A percentile compares a stretch with the other conserved stretches of the same genome.
phyloP scores from a whole-genome alignment of 164 flowering plant genomes.

The Stephania japonica region DNA sequence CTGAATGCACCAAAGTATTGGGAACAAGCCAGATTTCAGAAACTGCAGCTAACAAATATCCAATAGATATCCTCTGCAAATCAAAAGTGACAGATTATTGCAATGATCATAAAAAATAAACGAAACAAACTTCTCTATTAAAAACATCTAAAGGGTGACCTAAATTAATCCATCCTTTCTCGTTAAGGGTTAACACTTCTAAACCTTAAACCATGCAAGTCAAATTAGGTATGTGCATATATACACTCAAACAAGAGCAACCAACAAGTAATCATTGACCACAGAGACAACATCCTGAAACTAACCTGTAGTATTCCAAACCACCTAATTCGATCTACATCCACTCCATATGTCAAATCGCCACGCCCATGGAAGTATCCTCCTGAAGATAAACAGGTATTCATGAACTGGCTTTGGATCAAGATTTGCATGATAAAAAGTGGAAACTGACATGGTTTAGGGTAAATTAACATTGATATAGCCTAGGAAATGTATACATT shows the following conservation, averaged over 20 bases:
- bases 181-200: too few species aligned
- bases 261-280: neutral
- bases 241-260: neutral
- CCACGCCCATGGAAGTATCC: conserved; percentile 74
- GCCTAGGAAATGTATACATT: too few species aligned
- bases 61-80: conserved; percentile 68
- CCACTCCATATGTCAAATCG: conserved; percentile 65
- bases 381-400: conserved; percentile 33
- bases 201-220: too few species aligned
- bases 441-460: too few species aligned
- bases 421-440: too few species aligned
- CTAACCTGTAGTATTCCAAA: conserved; percentile 67
- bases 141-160: neutral
- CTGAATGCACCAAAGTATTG: conserved; percentile 41
- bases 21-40: conserved; percentile 66
- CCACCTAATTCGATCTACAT: conserved; percentile 52
- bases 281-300: too few species aligned
- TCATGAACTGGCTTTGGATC: neutral
- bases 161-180: too few species aligned
- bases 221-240: too few species aligned
- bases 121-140: neutral
- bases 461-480: too few species aligned
- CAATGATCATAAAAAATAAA: neutral
- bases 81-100: neutral
- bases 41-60: conserved; percentile 53